phyloP scores from a whole-genome alignment of 306 rosid species.

The Ammopiptanthus mongolicus region DNA sequence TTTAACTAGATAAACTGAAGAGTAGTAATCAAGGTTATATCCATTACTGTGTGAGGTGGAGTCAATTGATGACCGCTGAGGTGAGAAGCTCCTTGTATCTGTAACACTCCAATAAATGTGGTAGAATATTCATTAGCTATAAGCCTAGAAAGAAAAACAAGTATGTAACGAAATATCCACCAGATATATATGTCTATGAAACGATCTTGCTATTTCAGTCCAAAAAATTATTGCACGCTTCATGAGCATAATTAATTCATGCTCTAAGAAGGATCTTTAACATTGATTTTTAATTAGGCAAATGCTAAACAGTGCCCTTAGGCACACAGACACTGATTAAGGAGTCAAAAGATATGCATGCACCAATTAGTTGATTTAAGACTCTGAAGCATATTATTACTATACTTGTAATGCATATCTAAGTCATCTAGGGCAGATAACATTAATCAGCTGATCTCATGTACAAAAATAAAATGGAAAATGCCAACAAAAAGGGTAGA shows the following conservation, averaged over 20 bases:
- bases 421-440: neutral
- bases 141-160: neutral
- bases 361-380: neutral
- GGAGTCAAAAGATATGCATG: too few species aligned
- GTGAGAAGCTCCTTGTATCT: conserved; percentile 38
- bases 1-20: neutral
- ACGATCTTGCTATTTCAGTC: too few species aligned
- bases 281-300: too few species aligned
- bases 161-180: neutral
- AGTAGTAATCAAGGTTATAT: conserved; percentile 12
- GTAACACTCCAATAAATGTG: conserved; percentile 10
- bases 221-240: too few species aligned
- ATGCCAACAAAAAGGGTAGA: neutral
- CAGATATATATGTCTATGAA: too few species aligned
- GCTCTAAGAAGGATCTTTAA: too few species aligned
- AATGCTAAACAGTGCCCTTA: too few species aligned
- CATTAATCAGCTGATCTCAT: neutral
- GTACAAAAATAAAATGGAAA: neutral
- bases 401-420: neutral
- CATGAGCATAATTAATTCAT: too few species aligned
- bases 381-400: neutral
- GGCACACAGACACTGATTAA: too few species aligned
- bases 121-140: conserved; percentile 13
- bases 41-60: conserved; percentile 49
- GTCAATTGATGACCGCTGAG: conserved; percentile 43